Base-by-base conservation (phyloP, 345 rosid species). In the Gossypium sturtianum region DNA sequence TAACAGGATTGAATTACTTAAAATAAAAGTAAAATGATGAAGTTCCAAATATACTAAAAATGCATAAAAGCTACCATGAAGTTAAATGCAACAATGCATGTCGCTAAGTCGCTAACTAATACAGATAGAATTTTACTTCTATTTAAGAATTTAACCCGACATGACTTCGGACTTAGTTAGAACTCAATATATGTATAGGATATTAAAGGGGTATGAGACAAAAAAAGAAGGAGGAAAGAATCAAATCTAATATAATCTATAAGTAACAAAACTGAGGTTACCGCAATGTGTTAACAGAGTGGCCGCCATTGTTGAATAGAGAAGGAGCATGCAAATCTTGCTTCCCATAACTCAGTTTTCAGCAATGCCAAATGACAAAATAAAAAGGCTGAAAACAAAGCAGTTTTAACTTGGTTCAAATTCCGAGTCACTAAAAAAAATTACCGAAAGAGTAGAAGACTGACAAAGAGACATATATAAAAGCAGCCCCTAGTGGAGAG, bases 201-300 rank as follows among this genome's bases (percentile, higher is more conserved):
- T 34, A 5, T 34, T 34, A 34, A 34, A 34, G 41, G 7, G 41
- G 41, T 34, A 34, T 34, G 7, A 34, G 41, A 4, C 1, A 4
- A 34, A 4, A 29, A 29, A 3, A 27, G 0, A 3, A 27, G 3
- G 3, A 4, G 6, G 1, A 34, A 34, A 5, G 41, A 34, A 56
- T 56, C 1, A 9, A 8, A 56, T 3, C 9, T 56, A 20, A 56
- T 1, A 3, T 53, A 43, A 19, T 27, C 16, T 20, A 10, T 4
- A 23, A 16, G 10, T 23, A 22, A 13, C 12, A 47, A 9, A 27
- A 25, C 49, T 1, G 15, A 1, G 52, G 80, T 87, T 84, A 90
- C 96, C 88, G 56, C 80, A 80, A 16, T 72, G 82, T 74, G 72
- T 71, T 80, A 82, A 74, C 74, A 79, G 22, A 57, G 76, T 58